Conservation (phyloP, 163 green algal species). For the Scenedesmus sp. region DNA sequence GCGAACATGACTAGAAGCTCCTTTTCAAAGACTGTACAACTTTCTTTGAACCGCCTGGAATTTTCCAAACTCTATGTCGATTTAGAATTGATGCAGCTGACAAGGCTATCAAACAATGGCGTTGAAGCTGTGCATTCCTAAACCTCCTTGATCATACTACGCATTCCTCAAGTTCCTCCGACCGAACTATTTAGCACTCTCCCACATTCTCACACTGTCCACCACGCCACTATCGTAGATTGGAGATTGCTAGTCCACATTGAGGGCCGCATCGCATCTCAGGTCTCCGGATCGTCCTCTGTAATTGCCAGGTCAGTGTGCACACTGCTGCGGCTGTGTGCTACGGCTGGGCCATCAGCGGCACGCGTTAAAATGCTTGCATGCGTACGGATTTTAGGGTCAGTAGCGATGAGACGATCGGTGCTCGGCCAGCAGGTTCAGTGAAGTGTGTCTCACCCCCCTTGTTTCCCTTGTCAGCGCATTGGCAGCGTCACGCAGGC, state of each 20-base stretch:
- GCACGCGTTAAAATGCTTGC: not conserved
- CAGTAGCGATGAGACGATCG: not conserved
- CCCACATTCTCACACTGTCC: not conserved
- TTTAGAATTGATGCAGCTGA: too few relatives aligned
- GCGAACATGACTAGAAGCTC: too few relatives aligned
- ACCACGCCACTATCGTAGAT: not conserved
- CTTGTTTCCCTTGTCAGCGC: not conserved
- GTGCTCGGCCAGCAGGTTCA: not conserved
- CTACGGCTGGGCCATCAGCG: not conserved
- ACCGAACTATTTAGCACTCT: not conserved
- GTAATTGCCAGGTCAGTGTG: not conserved
- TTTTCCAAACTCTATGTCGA: too few relatives aligned
- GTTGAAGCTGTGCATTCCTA: not conserved
- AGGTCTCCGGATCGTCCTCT: not conserved
- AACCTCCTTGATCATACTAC: slow-evolving; percentile 4
- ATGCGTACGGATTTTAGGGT: not conserved
- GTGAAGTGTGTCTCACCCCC: not conserved
- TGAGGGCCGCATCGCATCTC: not conserved
- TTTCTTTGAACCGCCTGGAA: too few relatives aligned
- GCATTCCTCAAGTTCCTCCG: not conserved
- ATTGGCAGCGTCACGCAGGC: not conserved
- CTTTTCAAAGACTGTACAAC: too few relatives aligned
- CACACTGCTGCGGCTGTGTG: not conserved
- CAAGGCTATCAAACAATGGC: too few relatives aligned
- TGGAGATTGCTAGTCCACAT: not conserved